Evolutionary conservation across 2,329 filamentous ascomycete genomes (phyloP), one percentile per base, ranked within the genome.

Genomic region (Fusarium sterilihyphosum): DNA sequence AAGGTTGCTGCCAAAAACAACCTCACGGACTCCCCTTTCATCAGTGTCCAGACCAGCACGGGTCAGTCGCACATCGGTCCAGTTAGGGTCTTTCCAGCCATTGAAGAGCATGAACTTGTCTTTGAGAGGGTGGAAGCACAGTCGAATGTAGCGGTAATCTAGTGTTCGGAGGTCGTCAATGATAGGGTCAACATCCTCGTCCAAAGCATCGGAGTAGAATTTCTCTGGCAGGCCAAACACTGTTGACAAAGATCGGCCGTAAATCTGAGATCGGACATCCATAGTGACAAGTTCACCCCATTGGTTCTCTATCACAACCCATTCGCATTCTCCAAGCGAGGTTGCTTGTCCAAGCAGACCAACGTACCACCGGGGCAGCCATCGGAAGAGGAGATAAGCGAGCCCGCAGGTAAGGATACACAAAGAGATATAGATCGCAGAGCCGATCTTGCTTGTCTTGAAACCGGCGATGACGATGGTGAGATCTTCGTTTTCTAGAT

Each of bases 261-360:
- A 91, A 26, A 82, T 80, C 63, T 84, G 85, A 22, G 82, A 83
- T 43, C 87, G 86, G 18, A 98, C 88, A 57, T 91, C 80, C 78
- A 97, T 89, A n/a, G 96, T 89, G 18, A 89, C 87, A 82, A 98
- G 93, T 82, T 98, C 96, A 57, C 93, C 93, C 96, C 96, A 98
- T 88, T 98, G 95, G 79, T 99, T 98, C 88, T 98, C 96, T 73
- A 98, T 90, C 35, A 97, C 95, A 49, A 98, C 92, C 96, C 97
- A 99, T 68, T 93, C 88, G 78, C 94, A 96, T 62, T 93, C 90
- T 61, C 88, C 88, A 37, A 99, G 85, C 6, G 93, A 86, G 22
- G 89, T 90, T 10, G 91, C 85, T 61, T 86, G 88, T 35, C 96
- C 96, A 46, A 94, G 86, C 47, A 98, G 81, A 56, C 88, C 88